Evolutionary conservation across 768 basidiomycete species (phyloP), one percentile per base, ranked within the genome.

Genomic region (Obba rivulosa): DNA sequence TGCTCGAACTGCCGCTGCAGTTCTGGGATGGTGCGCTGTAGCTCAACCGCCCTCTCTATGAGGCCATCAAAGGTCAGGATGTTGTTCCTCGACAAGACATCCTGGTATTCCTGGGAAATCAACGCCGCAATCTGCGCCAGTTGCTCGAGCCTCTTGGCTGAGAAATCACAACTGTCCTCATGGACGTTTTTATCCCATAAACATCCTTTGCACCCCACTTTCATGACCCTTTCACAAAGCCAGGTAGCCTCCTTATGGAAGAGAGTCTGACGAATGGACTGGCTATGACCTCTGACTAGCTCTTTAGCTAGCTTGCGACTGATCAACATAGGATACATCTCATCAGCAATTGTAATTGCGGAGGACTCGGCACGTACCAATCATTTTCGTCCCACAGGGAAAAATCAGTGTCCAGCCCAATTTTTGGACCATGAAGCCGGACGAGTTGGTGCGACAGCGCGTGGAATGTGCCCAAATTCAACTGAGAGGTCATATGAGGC

Each of bases 1-100:
- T 88, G 84, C 45, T 69, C 64, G 57, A 85, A 85, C 73, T 81
- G 83, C 2, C 61, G 59, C 1, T 78, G 71, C 1, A 82, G 69
- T 17, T 71, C 62, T 13, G 75, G 68, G 51, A 80, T 71, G 5
- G 28, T 31, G 2, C 57, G 60, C 58, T 91, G 88, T 31, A 88
- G 71, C 51, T 75, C 73, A 13, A 87, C 77, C 0, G 87, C 87
- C 56, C 75, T 85, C 1, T 88, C 61, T 2, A 93, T 72, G 16
- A 92, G 70, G 61, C 92, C 91, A 57, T 95, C 92, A 55, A 93
- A 95, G 66, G 93, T 91, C 11, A 95, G 68, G 24, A 82, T 78
- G 55, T 90, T 90, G 52, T 73, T 78, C 22, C 70, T 67, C 40
- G 73, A 67, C 24, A 93, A 7, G 28, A 31, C 28, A 13, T 31